A percentile compares a stretch with the other conserved stretches of the same genome.
phyloP scores from a whole-genome alignment of 768 basidiomycete species.

The Hypholoma sublateritium region DNA sequence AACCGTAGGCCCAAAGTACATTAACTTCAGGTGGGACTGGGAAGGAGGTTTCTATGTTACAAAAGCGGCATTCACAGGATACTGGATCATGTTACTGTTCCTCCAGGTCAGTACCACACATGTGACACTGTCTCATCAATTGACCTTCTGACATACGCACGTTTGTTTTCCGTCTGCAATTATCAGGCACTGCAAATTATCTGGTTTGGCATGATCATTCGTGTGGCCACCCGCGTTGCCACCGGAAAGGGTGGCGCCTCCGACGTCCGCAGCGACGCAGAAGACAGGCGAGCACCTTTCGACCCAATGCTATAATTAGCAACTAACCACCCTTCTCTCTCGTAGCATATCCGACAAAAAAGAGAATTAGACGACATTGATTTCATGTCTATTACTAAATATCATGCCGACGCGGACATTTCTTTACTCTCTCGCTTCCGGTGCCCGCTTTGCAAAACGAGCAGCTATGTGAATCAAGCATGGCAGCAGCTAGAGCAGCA shows the following conservation, averaged over 20 bases:
- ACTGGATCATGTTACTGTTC: constrained; percentile 52
- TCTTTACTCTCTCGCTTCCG: neutral
- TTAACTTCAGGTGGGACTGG: constrained; percentile 61
- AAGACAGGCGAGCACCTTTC: constrained; percentile 42
- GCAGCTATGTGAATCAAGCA: constrained; percentile 1
- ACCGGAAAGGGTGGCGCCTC: constrained; percentile 67
- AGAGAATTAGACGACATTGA: constrained; percentile 26
- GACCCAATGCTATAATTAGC: constrained; percentile 5
- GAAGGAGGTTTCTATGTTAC: constrained; percentile 57
- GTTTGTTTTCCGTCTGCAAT: neutral
- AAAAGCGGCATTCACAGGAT: constrained; percentile 40
- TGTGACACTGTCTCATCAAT: neutral
- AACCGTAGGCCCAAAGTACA: constrained; percentile 45
- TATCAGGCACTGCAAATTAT: constrained; percentile 67
- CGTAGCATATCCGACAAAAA: constrained; percentile 30
- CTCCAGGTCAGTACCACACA: constrained; percentile 51
- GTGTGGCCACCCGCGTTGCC: constrained; percentile 78
- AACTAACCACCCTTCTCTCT: constrained; percentile 8
- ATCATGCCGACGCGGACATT: neutral
- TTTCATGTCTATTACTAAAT: neutral
- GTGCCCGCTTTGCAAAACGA: neutral
- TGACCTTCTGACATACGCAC: constrained; percentile 9
- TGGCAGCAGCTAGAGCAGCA: constrained; percentile 1
- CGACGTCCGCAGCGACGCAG: constrained; percentile 86
- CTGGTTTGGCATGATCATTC: constrained; percentile 88